Evolutionary conservation across 805 yeast species (phyloP).

Genomic region (Isabelozyma rhagii): DNA sequence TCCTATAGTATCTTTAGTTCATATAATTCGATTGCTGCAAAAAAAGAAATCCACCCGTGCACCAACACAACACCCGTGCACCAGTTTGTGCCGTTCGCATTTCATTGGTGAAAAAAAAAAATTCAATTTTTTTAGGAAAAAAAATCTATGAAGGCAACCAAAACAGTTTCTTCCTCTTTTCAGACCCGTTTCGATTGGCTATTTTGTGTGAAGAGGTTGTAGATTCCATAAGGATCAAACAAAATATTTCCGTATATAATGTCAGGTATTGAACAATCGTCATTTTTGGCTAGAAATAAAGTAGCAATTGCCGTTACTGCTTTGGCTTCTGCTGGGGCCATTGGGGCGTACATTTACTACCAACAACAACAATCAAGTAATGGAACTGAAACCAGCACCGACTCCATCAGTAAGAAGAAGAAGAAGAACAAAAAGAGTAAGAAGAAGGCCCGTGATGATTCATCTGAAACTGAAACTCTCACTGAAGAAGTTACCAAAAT

Average conservation of each 20-base stretch:
- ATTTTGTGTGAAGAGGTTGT: no score
- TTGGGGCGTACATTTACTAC: constrained; percentile 55
- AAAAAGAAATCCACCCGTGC: neutral
- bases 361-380: constrained; percentile 21
- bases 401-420: constrained; percentile 31
- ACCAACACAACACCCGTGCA: neutral
- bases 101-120: neutral
- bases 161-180: neutral
- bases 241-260: no score
- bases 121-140: neutral
- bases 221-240: no score
- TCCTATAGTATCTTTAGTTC: no score
- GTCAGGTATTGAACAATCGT: neutral
- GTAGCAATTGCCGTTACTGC: constrained; percentile 62
- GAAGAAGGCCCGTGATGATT: constrained; percentile 15
- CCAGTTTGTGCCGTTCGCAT: neutral
- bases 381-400: constrained; percentile 7
- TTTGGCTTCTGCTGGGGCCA: constrained; percentile 61
- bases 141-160: neutral
- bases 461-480: constrained; percentile 22
- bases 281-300: constrained; percentile 51
- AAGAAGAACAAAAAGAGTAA: constrained; percentile 48
- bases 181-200: neutral
- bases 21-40: neutral
- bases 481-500: constrained; percentile 14